These are phyloP conservation scores for Coemansia sp. DNA, from an alignment of 192 early-diverging fungal species.

Conservation along the genomic window DNA sequence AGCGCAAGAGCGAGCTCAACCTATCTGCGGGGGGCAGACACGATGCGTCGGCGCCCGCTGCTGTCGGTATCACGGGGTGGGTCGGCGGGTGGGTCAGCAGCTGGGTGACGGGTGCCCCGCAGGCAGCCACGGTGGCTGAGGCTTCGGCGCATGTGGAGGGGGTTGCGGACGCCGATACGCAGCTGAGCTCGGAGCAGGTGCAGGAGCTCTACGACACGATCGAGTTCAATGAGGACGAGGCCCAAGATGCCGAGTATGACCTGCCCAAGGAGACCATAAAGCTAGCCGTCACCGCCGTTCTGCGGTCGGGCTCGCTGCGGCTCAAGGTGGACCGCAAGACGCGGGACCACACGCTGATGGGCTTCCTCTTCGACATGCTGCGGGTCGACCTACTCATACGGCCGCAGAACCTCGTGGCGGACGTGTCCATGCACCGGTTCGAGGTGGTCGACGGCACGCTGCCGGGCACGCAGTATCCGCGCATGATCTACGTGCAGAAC, in stretches of 20 bases:
- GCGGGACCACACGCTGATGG: conserved; percentile 51
- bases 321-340: conserved; percentile 59
- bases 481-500: conserved; percentile 52
- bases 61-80: conserved; percentile 39
- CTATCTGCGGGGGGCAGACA: not conserved
- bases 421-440: conserved; percentile 54
- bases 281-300: conserved; percentile 60
- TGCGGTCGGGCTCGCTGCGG: conserved; percentile 79
- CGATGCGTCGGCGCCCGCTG: conserved; percentile 7
- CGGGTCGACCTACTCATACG: conserved; percentile 46
- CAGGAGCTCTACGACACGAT: conserved; percentile 92
- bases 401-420: conserved; percentile 39
- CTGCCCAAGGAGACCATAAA: conserved; percentile 59
- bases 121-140: not conserved
- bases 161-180: conserved; percentile 18
- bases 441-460: conserved; percentile 56
- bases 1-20: conserved; percentile 31
- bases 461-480: conserved; percentile 48
- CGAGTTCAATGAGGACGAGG: conserved; percentile 83
- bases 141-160: conserved; percentile 1
- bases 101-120: conserved; percentile 35
- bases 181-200: conserved; percentile 80
- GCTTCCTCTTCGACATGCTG: conserved; percentile 46
- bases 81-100: conserved; percentile 54
- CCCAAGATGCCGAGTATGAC: conserved; percentile 50